Evolutionary conservation across 495 filamentous ascomycete species (phyloP), one percentile per base, ranked within the genome.

Genomic region (Tuber umbilicatum): DNA sequence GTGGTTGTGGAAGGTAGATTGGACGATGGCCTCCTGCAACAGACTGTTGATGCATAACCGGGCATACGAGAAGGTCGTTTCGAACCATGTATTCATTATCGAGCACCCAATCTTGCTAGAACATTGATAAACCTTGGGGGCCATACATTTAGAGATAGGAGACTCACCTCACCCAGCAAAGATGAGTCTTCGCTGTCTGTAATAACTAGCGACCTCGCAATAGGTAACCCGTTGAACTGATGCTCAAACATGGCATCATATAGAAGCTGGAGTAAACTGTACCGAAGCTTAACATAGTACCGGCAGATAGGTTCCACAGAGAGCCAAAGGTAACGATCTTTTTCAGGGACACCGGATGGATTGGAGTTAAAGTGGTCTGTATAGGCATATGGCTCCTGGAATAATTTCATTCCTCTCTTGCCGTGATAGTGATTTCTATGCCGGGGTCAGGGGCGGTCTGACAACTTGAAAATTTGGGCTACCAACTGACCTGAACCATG

Each of bases 161-260:
- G 21, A 39, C 27, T 1, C 68, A 75, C 74, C 50, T 75, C 74
- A 19, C n/a, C 40, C 35, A 74, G 73, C 55, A 75, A 40, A 12
- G 70, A 75, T 1, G 47, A 45, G 31, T 75, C 74, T 23, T 75
- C 72, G 23, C 70, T 73, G 35, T 75, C 71, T 27, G 74, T 75
- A 39, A 74, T 75, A 21, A 75, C 43, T 21, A 72, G 9, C 55
- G 55, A 64, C 55, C 55, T 64, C 3, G 75, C 80, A 67, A 82
- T 81, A n/a, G 80, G 80, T 27, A 82, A 73, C 19, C 80, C 80
- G n/a, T 69, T 75, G 40, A 81, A 67, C 45, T 77, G 64, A 68
- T 82, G 73, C 71, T 79, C 80, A 72, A 82, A 82, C 80, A 82
- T 81, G n/a, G 73, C 43, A 43, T 82, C 80, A 50, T 82, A 82